Evolutionary conservation across 805 yeast species (phyloP), one percentile per base, ranked within the genome.

Genomic region (Tetrapisispora nanseiensis): DNA sequence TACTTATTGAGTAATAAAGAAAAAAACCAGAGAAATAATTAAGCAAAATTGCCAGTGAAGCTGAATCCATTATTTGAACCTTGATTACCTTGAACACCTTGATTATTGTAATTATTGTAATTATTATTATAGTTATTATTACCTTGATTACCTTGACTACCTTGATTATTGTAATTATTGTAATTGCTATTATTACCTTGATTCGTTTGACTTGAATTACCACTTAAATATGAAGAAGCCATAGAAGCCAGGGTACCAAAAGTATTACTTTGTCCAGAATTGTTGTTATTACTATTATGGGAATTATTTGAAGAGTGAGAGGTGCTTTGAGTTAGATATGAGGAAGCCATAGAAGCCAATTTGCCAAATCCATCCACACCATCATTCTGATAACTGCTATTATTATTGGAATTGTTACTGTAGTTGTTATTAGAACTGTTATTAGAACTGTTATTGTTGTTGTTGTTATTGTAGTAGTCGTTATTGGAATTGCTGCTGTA

Each of bases 21-120:
- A 8, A 16, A 32, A 32, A 18, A 19, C 16, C n/a, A 10, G 4
- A 3, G n/a, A 4, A 32, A 32, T 21, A 21, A 21, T 33, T 20
- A 32, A 26, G 42, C 41, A 34, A 50, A 50, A 21, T 50, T 50
- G 13, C 54, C 54, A 13, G 49, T 43, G 18, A 50, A 50, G 33
- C 44, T 45, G 35, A 50, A 50, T 19, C 23, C 26, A n/a, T 20
- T 20, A 13, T 24, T 24, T 11, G 32, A 28, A 20, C 19, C 20
- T 19, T 27, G 24, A 22, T 37, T 22, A 37, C 29, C 29, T 16
- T 37, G 28, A 15, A 26, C 33, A 15, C n/a, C 21, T 13, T n/a
- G n/a, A 28, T 20, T 28, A 21, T 27, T 27, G 18, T 24, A n/a
- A 18, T 27, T 4, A 15, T 15, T 24, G 13, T 22, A 6, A 23